Evolutionary conservation across 192 early-diverging fungal genomes (phyloP), one percentile per base, ranked within the genome.

Genomic region (Coemansia sp.): DNA sequence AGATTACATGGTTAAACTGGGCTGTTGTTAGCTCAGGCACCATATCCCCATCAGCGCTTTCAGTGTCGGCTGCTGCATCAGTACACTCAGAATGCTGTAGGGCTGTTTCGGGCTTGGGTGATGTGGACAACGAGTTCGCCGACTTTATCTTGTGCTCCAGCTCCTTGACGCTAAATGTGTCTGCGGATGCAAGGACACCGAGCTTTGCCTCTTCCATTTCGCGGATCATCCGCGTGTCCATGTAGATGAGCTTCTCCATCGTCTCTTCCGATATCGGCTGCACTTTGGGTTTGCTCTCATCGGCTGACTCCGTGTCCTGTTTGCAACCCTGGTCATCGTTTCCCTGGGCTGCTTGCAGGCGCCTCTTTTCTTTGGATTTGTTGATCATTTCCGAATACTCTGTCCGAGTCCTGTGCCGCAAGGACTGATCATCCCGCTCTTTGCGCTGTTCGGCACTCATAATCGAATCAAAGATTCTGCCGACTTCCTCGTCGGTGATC

Each of bases 1-100:
- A 86, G 5, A 87, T 76, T 29, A 85, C 76, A 22, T 84, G 69
- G 61, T 86, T 85, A 58, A 86, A 89, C 34, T 81, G 70, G 19
- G 48, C 50, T 10, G 71, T 14, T 20, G 66, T 45, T 52, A 81
- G 50, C 62, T 63, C 69, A 0, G 73, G 62, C 13, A 46, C 62
- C 42, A 9, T 0, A 42, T 22, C 42, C 11, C 5, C 33, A 7
- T 36, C 36, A 40, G 13, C 58, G 2, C 11, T 59, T 5, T 20
- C 38, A 19, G 34, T 17, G 43, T 53, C 52, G 20, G 41, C 35
- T 34, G 48, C 5, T 23, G 17, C 20, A 19, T 34, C 49, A 2
- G 33, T 48, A 10, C 38, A 48, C 1, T 63, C 61, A 6, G 48
- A n/a, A 22, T 19, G 19, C 9, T 52, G 49, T 9, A 52, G 22